These are phyloP conservation scores for Diatrype stigma DNA, from an alignment of 2,329 filamentous ascomycete genomes.

Conservation along the genomic window DNA sequence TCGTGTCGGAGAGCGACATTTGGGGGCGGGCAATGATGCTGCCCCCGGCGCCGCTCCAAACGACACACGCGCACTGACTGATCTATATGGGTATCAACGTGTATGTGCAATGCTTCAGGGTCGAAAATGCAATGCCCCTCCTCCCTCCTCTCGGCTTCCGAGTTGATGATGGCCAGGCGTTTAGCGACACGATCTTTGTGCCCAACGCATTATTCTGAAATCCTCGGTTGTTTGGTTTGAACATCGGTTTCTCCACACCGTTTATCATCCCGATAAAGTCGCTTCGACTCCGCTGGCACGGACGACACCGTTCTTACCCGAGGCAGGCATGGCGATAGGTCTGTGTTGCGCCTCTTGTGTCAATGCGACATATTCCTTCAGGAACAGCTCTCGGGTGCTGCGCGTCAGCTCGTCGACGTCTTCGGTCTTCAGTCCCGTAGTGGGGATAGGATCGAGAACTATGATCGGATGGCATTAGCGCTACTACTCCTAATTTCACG, in stretches of 20 bases:
- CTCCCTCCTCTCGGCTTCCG: no score
- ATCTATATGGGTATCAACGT: not conserved
- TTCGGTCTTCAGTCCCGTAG: slow-evolving; percentile 64
- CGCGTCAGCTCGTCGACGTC: slow-evolving; percentile 74
- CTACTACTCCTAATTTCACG: not conserved
- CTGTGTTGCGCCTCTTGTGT: slow-evolving; percentile 47
- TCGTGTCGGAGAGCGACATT: no score
- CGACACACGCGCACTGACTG: not conserved
- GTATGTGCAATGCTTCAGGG: not conserved
- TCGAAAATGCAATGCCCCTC: not conserved
- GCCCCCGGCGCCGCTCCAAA: not conserved
- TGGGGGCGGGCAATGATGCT: not conserved
- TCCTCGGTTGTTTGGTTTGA: no score
- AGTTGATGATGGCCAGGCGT: no score
- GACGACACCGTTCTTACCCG: slow-evolving; percentile 24
- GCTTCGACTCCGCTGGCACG: slow-evolving; percentile 29
- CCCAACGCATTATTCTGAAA: no score
- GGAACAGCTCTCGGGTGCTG: slow-evolving; percentile 70
- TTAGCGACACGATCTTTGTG: no score
- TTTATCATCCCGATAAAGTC: slow-evolving; percentile 11
- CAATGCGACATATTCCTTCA: slow-evolving; percentile 56
- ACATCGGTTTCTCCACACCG: no score
- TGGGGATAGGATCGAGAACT: slow-evolving; percentile 81
- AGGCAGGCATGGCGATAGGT: slow-evolving; percentile 24
- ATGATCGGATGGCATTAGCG: slow-evolving; percentile 5